Evolutionary conservation across 306 rosid species (phyloP), one percentile per base, ranked within the genome.

Genomic region (Glycine soja): DNA sequence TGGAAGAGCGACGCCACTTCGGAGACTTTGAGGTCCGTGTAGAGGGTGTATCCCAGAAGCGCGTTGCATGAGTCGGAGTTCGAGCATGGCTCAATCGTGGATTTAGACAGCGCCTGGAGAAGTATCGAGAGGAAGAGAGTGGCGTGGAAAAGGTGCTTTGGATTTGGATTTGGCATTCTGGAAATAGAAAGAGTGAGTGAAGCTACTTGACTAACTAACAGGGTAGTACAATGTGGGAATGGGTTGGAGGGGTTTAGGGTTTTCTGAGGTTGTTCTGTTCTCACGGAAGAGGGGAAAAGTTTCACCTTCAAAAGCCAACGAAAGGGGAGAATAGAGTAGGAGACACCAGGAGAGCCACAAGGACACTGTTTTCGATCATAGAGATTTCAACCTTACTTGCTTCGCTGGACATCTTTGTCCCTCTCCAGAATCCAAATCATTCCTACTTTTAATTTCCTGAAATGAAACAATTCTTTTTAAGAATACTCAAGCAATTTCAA

Each of bases 41-140:
- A 96, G 30, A 96, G 91, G 0, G 92, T 96, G 94, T 96, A 96
- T 13, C 98, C 99, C 3, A 93, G 88, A 2, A 96, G 62, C 4
- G 99, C 92, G 75, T 89, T 92, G 88, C 99, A 96, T 0, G 91
- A 86, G 75, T 96, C 94, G 2, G 92, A 85, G 97, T 90, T 96
- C 0, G 97, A 77, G 79, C 99, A 96, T n/a, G 99, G 98, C 85
- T 96, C 99, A 51, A 96, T 96, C 8, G 98, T 96, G 54, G 99
- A 96, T 84, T 96, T 96, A 0, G 88, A 87, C 6, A 85, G 19
- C 18, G 74, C 77, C 2, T 80, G 74, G 3, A 80, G 50, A 40
- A 88, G 48, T 10, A 86, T 32, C n/a, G 78, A 65, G 54, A 78
- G 34, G 54, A 85, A n/a, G 0, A 80, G 3, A 4, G 6, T 61